Percentiles rank a stretch among this genome's conserved stretches.
Conservation (phyloP, 108 stramenopile species). For the Fragilaria radians region DNA sequence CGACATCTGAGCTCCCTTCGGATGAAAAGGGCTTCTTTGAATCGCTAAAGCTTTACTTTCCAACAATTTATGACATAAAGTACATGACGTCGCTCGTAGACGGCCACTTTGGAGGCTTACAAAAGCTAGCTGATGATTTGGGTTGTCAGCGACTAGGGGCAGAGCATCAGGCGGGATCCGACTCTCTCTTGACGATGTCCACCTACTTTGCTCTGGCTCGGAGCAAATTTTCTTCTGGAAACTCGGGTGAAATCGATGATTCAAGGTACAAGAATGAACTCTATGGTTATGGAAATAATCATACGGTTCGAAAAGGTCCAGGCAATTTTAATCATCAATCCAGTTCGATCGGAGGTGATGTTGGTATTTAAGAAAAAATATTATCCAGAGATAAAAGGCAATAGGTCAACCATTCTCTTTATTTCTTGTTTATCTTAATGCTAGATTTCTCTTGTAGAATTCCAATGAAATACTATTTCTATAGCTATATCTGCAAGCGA, state of each 20-base stretch:
- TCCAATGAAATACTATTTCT: too few relatives aligned
- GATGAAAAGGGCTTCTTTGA: slow-evolving; percentile 92
- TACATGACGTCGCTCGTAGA: slow-evolving; percentile 90
- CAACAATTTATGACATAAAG: slow-evolving; percentile 97
- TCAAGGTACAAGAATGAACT: slow-evolving; percentile 82
- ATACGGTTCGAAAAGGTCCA: slow-evolving; percentile 77
- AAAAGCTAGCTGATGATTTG: slow-evolving; percentile 88
- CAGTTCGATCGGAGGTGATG: neutral
- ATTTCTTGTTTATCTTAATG: too few relatives aligned
- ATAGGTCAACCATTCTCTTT: neutral
- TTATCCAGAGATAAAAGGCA: neutral
- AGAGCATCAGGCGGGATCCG: slow-evolving; percentile 99
- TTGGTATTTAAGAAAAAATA: neutral
- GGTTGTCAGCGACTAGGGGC: slow-evolving; percentile 92
- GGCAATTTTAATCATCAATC: neutral
- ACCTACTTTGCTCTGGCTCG: slow-evolving; percentile 90
- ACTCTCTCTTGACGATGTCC: slow-evolving; percentile 91
- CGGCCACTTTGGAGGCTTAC: slow-evolving; percentile 93
- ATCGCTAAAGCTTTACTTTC: slow-evolving; percentile 92
- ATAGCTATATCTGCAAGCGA: too few relatives aligned
- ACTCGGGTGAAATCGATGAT: slow-evolving; percentile 55
- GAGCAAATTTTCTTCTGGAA: slow-evolving; percentile 52
- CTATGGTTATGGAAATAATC: slow-evolving; percentile 84
- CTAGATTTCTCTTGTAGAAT: too few relatives aligned
- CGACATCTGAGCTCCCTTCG: slow-evolving; percentile 63